These are phyloP conservation scores for Tetracladium maxilliforme DNA, from an alignment of 2,329 filamentous ascomycete genomes.

Conservation along the genomic window DNA sequence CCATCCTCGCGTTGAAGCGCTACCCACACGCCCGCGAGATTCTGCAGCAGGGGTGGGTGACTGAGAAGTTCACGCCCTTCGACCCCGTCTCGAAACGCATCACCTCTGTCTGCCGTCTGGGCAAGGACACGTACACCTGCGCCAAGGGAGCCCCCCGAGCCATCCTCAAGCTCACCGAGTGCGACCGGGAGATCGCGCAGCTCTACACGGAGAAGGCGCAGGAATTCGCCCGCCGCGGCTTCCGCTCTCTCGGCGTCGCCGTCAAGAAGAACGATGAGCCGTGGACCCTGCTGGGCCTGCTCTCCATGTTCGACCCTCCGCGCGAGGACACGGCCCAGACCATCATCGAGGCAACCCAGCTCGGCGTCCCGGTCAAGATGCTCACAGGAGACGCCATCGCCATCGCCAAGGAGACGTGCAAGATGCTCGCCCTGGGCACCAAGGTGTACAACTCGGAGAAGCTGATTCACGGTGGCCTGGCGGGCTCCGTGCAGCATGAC, in stretches of 20 bases:
- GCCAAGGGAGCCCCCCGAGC: conserved; percentile 70
- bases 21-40: conserved; percentile 69
- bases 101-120: conserved; percentile 52
- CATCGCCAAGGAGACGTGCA: conserved; percentile 71
- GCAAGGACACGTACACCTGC: conserved; percentile 56
- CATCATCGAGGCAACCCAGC: conserved; percentile 60
- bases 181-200: conserved; percentile 46
- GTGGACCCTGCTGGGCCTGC: conserved; percentile 62
- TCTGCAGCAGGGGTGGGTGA: conserved; percentile 59
- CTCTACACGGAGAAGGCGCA: conserved; percentile 60
- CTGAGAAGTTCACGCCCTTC: conserved; percentile 65
- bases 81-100: conserved; percentile 72
- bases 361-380: conserved; percentile 70
- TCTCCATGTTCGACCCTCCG: conserved; percentile 70
- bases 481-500: conserved; percentile 60
- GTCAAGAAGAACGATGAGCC: conserved; percentile 61
- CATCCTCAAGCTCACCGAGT: conserved; percentile 54
- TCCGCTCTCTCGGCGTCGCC: conserved; percentile 67
- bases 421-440: conserved; percentile 65
- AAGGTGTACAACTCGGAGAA: conserved; percentile 73
- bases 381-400: conserved; percentile 68
- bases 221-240: conserved; percentile 66
- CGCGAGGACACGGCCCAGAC: conserved; percentile 69
- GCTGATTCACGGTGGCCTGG: conserved; percentile 62
- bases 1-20: conserved; percentile 59